Conservation (phyloP, 257 asterid genomes). For the Fraxinus cuspidata region DNA sequence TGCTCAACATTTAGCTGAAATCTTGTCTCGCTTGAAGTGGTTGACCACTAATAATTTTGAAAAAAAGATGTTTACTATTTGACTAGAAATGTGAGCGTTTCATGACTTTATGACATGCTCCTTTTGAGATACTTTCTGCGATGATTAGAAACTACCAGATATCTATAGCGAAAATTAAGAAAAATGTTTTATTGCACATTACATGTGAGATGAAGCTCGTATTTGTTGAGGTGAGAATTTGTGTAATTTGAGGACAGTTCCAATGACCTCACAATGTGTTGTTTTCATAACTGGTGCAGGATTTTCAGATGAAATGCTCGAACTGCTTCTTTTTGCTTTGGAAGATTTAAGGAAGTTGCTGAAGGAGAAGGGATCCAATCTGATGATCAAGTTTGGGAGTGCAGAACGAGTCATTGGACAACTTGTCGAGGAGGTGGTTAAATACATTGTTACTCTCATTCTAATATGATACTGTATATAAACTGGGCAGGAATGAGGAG, state of each 20-base stretch:
- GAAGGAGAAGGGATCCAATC: conserved; percentile 69
- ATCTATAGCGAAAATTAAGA: neutral
- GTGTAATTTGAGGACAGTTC: neutral
- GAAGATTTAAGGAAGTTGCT: conserved; percentile 72
- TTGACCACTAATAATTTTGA: neutral
- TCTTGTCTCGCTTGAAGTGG: neutral
- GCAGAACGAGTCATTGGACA: conserved; percentile 63
- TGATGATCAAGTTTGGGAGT: conserved; percentile 78
- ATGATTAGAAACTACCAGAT: neutral
- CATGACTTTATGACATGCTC: neutral
- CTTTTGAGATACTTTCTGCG: neutral
- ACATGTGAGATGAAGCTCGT: neutral
- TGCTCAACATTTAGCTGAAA: neutral
- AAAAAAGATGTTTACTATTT: neutral
- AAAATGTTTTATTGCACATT: neutral
- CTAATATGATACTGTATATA: conserved; percentile 24
- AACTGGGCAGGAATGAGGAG: conserved; percentile 31
- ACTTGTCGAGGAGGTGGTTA: conserved; percentile 65
- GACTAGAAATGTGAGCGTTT: conserved; percentile 11
- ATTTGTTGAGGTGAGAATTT: conserved; percentile 10
- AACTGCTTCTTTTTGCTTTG: conserved; percentile 71
- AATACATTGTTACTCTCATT: conserved; percentile 34
- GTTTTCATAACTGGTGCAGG: conserved; percentile 43
- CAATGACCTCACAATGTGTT: conserved; percentile 13
- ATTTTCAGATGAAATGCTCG: conserved; percentile 75